phyloP scores from a whole-genome alignment of 2,329 filamentous ascomycete species.

The Ilyonectria robusta region DNA sequence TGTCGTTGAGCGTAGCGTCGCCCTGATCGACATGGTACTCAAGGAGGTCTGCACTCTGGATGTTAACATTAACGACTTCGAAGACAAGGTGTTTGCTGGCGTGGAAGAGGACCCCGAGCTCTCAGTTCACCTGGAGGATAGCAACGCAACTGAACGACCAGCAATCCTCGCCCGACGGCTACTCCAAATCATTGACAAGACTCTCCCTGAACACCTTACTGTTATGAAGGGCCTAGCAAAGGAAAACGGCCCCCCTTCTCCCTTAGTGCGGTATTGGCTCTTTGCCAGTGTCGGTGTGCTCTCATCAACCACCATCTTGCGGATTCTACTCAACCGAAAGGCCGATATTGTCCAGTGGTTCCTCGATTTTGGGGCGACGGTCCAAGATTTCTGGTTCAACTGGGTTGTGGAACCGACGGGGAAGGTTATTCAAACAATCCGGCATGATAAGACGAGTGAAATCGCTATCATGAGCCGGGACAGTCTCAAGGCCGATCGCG shows the following conservation, averaged over 20 bases:
- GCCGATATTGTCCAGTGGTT: constrained; percentile 87
- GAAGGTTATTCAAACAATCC: constrained; percentile 90
- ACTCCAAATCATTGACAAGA: constrained; percentile 75
- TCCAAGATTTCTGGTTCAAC: constrained; percentile 93
- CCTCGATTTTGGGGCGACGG: constrained; percentile 81
- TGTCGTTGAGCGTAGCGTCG: constrained; percentile 84
- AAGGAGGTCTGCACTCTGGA: constrained; percentile 77
- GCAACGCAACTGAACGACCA: constrained; percentile 62
- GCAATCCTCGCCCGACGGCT: constrained; percentile 77
- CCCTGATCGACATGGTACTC: constrained; percentile 88
- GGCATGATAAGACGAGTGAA: constrained; percentile 92
- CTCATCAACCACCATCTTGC: constrained; percentile 89
- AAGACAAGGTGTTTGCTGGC: constrained; percentile 75
- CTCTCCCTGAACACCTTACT: constrained; percentile 76
- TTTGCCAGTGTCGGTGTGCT: constrained; percentile 79
- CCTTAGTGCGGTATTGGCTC: constrained; percentile 89
- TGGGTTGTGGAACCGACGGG: constrained; percentile 92
- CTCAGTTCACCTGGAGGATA: constrained; percentile 65
- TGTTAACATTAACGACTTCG: constrained; percentile 73
- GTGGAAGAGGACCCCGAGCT: constrained; percentile 74
- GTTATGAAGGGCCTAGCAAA: constrained; percentile 69
- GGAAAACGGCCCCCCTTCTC: constrained; percentile 82
- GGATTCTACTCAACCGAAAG: constrained; percentile 80
- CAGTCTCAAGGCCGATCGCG: constrained; percentile 89
- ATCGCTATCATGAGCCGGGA: constrained; percentile 97